Evolutionary conservation across 176 grass and related monocot species (phyloP).

Genomic region (Chrysopogon serrulatus): DNA sequence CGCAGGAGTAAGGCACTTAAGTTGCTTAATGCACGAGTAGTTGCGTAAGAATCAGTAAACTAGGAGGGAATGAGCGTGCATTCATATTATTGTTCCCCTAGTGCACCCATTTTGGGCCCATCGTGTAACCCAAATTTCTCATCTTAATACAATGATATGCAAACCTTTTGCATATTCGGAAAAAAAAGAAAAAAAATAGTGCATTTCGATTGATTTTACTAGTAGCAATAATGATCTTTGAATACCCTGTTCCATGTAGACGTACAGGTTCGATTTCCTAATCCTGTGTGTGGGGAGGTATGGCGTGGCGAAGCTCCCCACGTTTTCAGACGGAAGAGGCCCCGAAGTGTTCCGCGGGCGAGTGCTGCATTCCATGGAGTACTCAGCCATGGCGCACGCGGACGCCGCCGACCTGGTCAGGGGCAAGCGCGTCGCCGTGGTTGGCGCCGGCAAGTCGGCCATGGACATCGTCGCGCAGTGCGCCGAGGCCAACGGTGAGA

Average conservation of each 20-base stretch:
- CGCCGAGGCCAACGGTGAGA: slow-evolving; percentile 20
- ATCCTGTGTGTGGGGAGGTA: slow-evolving; percentile 69
- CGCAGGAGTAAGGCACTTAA: too few species aligned
- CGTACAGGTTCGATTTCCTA: slow-evolving; percentile 46
- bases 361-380: slow-evolving; percentile 52
- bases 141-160: too few species aligned
- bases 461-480: slow-evolving; percentile 30
- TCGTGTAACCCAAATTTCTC: too few species aligned
- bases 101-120: too few species aligned
- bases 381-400: slow-evolving; percentile 5
- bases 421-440: slow-evolving; percentile 24
- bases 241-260: slow-evolving; percentile 7
- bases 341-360: slow-evolving; percentile 45
- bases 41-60: too few species aligned
- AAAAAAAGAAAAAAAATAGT: too few species aligned
- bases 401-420: slow-evolving; percentile 11
- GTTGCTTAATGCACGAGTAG: too few species aligned
- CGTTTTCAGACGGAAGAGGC: slow-evolving; percentile 29
- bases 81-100: too few species aligned
- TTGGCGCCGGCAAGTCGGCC: slow-evolving; percentile 21
- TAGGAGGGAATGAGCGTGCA: too few species aligned
- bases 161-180: too few species aligned
- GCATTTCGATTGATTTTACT: too few species aligned
- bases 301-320: slow-evolving; percentile 39
- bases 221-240: too few species aligned